Conservation (phyloP, 2,329 filamentous ascomycete genomes). For the Talaromyces sp. region DNA sequence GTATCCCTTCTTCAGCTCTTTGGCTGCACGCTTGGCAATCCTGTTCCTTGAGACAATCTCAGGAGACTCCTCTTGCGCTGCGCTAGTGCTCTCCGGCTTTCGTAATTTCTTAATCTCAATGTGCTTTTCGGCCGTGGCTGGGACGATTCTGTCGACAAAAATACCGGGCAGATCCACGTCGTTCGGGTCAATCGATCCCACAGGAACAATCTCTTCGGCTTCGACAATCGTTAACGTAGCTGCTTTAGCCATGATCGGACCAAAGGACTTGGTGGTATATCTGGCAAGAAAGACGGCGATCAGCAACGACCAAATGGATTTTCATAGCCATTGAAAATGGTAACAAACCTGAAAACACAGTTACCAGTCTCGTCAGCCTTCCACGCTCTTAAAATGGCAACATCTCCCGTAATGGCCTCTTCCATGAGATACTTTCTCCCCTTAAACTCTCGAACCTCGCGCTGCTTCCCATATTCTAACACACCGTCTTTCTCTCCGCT, state of each 20-base stretch:
- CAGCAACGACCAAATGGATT: not conserved
- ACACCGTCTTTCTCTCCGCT: conserved; percentile 70
- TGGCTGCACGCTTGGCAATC: conserved; percentile 72
- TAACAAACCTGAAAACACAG: conserved; percentile 70
- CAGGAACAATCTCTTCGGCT: conserved; percentile 86
- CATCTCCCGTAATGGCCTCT: conserved; percentile 81
- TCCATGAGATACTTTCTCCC: conserved; percentile 88
- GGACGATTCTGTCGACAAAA: conserved; percentile 83
- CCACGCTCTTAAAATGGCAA: conserved; percentile 89
- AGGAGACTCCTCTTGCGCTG: conserved; percentile 61
- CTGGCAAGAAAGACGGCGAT: conserved; percentile 12
- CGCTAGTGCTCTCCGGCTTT: conserved; percentile 65
- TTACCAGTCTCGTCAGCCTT: conserved; percentile 90
- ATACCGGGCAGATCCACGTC: conserved; percentile 83
- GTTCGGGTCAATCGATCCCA: conserved; percentile 77
- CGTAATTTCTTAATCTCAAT: conserved; percentile 81
- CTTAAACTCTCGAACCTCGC: conserved; percentile 86
- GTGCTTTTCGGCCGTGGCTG: conserved; percentile 70
- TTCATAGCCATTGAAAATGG: not conserved
- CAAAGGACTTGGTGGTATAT: conserved; percentile 71
- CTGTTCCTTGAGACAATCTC: conserved; percentile 67
- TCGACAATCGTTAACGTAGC: conserved; percentile 88
- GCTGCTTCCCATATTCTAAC: conserved; percentile 51
- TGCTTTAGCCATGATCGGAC: conserved; percentile 74
- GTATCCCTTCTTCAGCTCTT: conserved; percentile 82